Evolutionary conservation across 2,329 filamentous ascomycete genomes (phyloP), one percentile per base, ranked within the genome.

Genomic region (Colletotrichum salicis): DNA sequence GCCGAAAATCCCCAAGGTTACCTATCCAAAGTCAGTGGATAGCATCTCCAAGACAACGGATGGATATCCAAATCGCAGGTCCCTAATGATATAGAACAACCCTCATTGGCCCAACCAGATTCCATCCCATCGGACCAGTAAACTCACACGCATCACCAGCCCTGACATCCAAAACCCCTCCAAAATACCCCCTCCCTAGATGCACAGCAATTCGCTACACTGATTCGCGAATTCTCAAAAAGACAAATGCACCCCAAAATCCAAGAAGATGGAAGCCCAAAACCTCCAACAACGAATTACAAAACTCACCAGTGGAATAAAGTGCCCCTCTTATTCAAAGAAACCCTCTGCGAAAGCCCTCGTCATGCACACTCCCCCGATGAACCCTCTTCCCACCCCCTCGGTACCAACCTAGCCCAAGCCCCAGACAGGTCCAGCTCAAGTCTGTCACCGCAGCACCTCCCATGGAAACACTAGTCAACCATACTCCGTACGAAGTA

Each of bases 191-290:
- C 52, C 52, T 29, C 52, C 52, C 22, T 27, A 8, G 52, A 45
- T n/a, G 33, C 37, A 41, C 37, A 41, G 37, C 29, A 41, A 41
- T 56, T 64, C 61, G 51, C 61, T 56, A 56, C 61, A 64, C 61
- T 15, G 61, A 55, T 64, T 64, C 51, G 61, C 33, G 61, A 56
- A 64, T 64, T 64, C 33, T 27, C 31, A 52, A 54, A 63, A 52
- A 5, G 19, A 41, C 2, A 52, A 62, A 37, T 8, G 60, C 45
- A 63, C 60, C n/a, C 51, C 60, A 52, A 63, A 54, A 63, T 63
- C 37, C 24, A 2, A 24, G 2, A 56, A 24, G 56, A 52, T 22
- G 8, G 6, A 4, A 24, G 31, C 61, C 41, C 10, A 48, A 48
- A 48, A 22, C 41, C 19, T 22, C 19, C 19, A 11, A 11, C 19